phyloP scores from a whole-genome alignment of 768 basidiomycete species.

The Suillus americanus region DNA sequence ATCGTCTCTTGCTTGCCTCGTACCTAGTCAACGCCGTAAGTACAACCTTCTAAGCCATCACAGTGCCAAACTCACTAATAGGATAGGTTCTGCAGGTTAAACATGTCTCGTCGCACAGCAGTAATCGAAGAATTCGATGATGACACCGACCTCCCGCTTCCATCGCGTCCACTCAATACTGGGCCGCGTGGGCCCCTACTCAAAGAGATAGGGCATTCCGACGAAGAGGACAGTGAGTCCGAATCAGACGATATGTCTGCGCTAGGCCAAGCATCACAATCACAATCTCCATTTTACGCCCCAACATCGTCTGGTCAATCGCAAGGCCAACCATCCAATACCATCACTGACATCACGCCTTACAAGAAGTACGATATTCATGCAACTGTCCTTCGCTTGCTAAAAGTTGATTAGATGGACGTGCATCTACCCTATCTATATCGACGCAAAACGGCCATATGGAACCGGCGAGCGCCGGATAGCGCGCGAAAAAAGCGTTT shows the following conservation, averaged over 20 bases:
- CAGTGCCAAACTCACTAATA: neutral
- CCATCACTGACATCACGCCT: slow-evolving; percentile 73
- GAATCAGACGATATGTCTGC: slow-evolving; percentile 31
- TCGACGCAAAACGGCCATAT: slow-evolving; percentile 92
- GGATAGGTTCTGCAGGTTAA: slow-evolving; percentile 1
- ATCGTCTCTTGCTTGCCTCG: neutral
- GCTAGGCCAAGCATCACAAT: slow-evolving; percentile 60
- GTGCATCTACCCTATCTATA: slow-evolving; percentile 94
- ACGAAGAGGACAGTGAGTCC: slow-evolving; percentile 44
- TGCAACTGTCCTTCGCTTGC: slow-evolving; percentile 9
- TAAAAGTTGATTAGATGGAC: slow-evolving; percentile 67
- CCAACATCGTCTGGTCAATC: slow-evolving; percentile 17
- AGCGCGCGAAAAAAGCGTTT: slow-evolving; percentile 72
- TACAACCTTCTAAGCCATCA: neutral
- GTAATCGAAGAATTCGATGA: slow-evolving; percentile 87
- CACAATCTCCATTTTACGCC: slow-evolving; percentile 26
- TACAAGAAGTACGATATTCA: slow-evolving; percentile 68
- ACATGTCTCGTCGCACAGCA: slow-evolving; percentile 71
- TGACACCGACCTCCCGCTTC: slow-evolving; percentile 88
- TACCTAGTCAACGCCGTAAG: slow-evolving; percentile 3
- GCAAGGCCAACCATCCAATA: slow-evolving; percentile 30
- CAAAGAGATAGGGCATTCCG: slow-evolving; percentile 61
- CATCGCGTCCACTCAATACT: slow-evolving; percentile 59
- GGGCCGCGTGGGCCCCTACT: slow-evolving; percentile 75
- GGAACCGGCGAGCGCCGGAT: slow-evolving; percentile 82